phyloP scores from a whole-genome alignment of 345 rosid genomes.

The Moringa oleifera region DNA sequence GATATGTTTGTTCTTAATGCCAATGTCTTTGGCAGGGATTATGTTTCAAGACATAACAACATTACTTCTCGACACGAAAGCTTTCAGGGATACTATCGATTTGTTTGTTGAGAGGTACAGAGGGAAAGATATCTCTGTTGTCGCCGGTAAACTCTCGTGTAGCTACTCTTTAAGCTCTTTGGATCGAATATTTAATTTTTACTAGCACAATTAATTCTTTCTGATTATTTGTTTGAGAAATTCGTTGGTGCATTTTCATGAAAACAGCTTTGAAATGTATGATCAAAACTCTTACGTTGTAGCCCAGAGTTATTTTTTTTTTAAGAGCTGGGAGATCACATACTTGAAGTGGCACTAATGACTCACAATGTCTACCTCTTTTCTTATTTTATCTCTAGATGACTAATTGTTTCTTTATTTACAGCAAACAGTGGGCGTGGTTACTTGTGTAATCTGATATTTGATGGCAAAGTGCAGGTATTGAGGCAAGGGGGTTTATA shows the following conservation, averaged over 20 bases:
- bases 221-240: background rate
- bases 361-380: background rate
- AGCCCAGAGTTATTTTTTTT: background rate
- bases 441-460: background rate
- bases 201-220: background rate
- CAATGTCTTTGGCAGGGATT: constrained; percentile 50
- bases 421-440: background rate
- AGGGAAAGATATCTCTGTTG: constrained; percentile 58
- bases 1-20: background rate
- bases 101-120: constrained; percentile 80
- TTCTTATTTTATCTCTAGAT: background rate
- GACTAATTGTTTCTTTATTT: constrained; percentile 5
- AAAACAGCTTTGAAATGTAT: too few relatives aligned
- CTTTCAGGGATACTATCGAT: constrained; percentile 73
- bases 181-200: too few relatives aligned
- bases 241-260: background rate
- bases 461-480: constrained; percentile 37
- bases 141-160: constrained; percentile 49
- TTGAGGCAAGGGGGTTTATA: constrained; percentile 98
- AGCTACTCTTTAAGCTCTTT: background rate
- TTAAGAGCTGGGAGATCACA: background rate
- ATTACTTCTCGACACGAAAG: constrained; percentile 62
- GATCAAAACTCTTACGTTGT: background rate
- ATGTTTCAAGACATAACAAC: constrained; percentile 88
- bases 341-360: background rate